Evolutionary conservation across 106 monocot genomes (phyloP).

Genomic region (Allium fistulosum): DNA sequence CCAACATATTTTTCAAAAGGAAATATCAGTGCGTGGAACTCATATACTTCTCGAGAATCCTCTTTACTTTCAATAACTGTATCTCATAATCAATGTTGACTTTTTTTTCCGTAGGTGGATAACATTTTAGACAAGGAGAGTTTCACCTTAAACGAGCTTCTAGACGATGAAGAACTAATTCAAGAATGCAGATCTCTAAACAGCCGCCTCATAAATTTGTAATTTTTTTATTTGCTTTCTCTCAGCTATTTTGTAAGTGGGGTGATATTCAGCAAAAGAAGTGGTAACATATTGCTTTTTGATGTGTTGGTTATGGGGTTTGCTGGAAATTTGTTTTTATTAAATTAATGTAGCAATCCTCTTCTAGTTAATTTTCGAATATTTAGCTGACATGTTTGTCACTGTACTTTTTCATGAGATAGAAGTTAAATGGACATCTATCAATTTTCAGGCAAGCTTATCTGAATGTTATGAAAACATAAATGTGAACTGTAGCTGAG

Average conservation of each 20-base stretch:
- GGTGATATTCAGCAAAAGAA: not conserved
- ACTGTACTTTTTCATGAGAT: not conserved
- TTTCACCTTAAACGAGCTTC: conserved; percentile 74
- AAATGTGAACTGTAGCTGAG: conserved; percentile 1
- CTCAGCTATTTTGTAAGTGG: conserved; percentile 1
- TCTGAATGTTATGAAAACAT: not conserved
- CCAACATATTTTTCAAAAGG: not conserved
- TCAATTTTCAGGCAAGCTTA: not conserved
- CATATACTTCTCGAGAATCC: too few species aligned
- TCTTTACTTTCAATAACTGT: not conserved
- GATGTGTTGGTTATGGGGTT: not conserved
- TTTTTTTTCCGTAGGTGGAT: conserved; percentile 47
- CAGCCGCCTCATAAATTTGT: conserved; percentile 89
- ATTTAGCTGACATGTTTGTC: not conserved
- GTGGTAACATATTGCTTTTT: not conserved
- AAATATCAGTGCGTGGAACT: not conserved
- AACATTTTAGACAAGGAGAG: conserved; percentile 74
- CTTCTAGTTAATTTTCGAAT: not conserved
- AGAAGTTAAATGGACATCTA: not conserved
- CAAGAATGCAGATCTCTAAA: conserved; percentile 93
- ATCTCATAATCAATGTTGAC: not conserved
- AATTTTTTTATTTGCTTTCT: conserved; percentile 13
- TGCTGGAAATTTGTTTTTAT: not conserved
- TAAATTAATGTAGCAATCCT: not conserved
- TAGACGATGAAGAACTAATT: conserved; percentile 87